Conservation (phyloP, 2,329 filamentous ascomycete genomes). For the Diplodia sapinea region DNA sequence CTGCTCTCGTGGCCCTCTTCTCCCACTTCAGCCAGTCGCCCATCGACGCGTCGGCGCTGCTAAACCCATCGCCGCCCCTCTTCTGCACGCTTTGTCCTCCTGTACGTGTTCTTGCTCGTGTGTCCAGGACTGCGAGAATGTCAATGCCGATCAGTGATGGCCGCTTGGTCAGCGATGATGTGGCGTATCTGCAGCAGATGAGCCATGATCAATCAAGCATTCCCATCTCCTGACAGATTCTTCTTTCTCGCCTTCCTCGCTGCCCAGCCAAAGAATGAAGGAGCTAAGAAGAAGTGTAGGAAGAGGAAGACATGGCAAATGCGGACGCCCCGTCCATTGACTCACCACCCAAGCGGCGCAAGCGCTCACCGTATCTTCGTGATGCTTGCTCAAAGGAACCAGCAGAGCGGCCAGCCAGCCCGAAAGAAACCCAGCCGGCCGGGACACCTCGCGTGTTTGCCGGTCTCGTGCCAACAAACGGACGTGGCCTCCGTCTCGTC, state of each 20-base stretch:
- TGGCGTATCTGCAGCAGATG: background rate
- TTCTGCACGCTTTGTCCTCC: background rate
- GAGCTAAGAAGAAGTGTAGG: background rate
- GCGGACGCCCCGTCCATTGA: background rate
- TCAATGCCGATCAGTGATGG: background rate
- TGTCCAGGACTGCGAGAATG: background rate
- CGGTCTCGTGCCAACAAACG: background rate
- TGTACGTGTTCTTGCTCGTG: background rate
- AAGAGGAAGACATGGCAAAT: background rate
- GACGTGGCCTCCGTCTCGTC: background rate
- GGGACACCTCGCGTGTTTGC: background rate
- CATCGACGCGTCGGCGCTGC: background rate
- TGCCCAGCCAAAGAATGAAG: background rate
- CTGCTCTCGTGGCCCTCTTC: background rate
- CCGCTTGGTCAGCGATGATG: background rate
- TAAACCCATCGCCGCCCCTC: background rate
- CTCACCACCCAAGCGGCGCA: background rate
- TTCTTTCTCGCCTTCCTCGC: background rate
- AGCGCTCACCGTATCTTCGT: slow-evolving; percentile 1
- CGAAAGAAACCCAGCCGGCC: too few species aligned
- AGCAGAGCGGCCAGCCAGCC: background rate
- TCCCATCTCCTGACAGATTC: background rate
- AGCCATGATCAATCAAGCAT: background rate
- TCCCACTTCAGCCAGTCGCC: background rate
- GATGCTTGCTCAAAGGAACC: background rate